Evolutionary conservation across 495 filamentous ascomycete genomes (phyloP).

Genomic region (Xylaria intraflava): DNA sequence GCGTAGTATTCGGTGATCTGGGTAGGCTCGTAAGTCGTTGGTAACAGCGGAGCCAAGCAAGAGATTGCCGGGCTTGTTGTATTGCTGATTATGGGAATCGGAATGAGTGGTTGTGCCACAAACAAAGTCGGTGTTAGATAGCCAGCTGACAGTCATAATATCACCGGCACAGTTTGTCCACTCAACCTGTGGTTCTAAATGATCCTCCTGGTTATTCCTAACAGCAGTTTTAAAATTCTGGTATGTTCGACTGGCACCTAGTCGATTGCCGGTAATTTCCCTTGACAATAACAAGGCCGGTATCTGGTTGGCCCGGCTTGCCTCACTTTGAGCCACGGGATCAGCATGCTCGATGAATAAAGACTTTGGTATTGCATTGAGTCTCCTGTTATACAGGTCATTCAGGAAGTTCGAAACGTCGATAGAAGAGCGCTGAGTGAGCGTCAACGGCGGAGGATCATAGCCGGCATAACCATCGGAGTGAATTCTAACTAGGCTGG

Average conservation of each 20-base stretch:
- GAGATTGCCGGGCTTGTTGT: constrained; percentile 76
- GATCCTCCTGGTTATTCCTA: constrained; percentile 38
- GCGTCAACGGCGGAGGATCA: constrained; percentile 11
- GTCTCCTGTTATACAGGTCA: constrained; percentile 22
- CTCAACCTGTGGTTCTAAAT: constrained; percentile 35
- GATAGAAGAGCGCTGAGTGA: constrained; percentile 15
- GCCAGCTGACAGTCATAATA: constrained; percentile 53
- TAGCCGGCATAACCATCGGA: constrained; percentile 10
- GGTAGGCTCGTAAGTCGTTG: constrained; percentile 55
- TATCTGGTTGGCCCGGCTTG: constrained; percentile 21
- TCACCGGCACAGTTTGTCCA: constrained; percentile 55
- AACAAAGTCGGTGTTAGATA: constrained; percentile 43
- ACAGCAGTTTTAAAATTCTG: constrained; percentile 35
- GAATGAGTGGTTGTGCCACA: constrained; percentile 67
- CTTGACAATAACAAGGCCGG: constrained; percentile 33
- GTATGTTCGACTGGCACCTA: constrained; percentile 24
- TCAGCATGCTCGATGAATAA: constrained; percentile 27
- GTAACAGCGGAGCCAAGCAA: constrained; percentile 56
- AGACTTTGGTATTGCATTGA: constrained; percentile 7
- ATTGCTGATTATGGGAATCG: constrained; percentile 72
- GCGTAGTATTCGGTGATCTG: constrained; percentile 60
- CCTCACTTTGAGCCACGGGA: constrained; percentile 17
- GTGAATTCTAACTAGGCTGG: constrained; percentile 14
- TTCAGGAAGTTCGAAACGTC: constrained; percentile 32
- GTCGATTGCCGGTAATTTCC: constrained; percentile 32